phyloP scores from a whole-genome alignment of 345 rosid genomes.

The Syzygium aromaticum region DNA sequence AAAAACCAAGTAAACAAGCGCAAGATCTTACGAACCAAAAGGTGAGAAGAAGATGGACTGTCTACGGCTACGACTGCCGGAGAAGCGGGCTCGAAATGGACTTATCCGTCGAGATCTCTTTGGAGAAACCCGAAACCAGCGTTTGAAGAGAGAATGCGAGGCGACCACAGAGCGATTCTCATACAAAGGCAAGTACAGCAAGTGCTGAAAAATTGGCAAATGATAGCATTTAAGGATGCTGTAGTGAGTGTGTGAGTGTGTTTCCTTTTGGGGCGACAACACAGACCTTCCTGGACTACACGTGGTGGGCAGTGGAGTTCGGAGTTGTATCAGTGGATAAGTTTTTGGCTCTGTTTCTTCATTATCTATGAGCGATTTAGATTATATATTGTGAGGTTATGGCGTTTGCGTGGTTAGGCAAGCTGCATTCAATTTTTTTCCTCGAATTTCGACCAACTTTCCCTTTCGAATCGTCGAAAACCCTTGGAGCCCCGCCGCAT shows the following conservation, averaged over 20 bases:
- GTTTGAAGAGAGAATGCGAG: not conserved
- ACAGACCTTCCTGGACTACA: not conserved
- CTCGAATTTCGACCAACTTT: not conserved
- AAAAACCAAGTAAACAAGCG: not conserved
- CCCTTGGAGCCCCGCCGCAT: not conserved
- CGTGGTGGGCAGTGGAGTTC: not conserved
- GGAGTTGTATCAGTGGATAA: not conserved
- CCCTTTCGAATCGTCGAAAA: not conserved
- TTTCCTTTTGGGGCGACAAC: not conserved
- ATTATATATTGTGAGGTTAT: not conserved
- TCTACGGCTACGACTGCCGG: fast-evolving
- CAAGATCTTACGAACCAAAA: not conserved
- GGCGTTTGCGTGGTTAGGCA: not conserved
- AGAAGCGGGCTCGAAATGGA: not conserved
- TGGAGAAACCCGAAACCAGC: not conserved
- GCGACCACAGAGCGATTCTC: not conserved
- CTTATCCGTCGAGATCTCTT: not conserved
- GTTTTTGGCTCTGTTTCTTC: not conserved
- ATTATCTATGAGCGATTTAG: not conserved
- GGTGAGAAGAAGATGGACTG: not conserved
- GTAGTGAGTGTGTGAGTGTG: not conserved
- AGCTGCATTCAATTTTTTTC: not conserved
- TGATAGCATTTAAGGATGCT: not conserved
- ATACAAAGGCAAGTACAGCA: not conserved
- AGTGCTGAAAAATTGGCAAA: not conserved